Percentiles rank a stretch among this genome's conserved stretches.
These are phyloP conservation scores for Suhomyces emberorum DNA, from an alignment of 805 yeast species.

Conservation along the genomic window DNA sequence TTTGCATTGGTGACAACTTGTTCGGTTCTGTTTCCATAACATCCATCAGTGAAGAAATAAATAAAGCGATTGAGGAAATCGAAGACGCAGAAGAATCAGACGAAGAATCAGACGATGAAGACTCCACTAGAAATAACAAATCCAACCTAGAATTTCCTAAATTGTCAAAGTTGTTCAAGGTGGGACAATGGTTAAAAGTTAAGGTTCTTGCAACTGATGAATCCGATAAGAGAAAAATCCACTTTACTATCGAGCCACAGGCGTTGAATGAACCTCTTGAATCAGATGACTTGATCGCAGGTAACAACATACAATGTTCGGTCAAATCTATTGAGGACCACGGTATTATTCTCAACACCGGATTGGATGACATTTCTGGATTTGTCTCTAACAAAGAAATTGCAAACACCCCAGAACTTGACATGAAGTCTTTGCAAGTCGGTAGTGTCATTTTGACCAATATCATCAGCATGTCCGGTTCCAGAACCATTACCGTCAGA, in stretches of 20 bases:
- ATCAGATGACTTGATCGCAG: constrained; percentile 61
- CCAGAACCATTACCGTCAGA: constrained; percentile 59
- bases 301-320: constrained; percentile 69
- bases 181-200: constrained; percentile 89
- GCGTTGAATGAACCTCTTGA: constrained; percentile 59
- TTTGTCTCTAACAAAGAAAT: constrained; percentile 74
- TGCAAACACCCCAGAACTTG: constrained; percentile 30
- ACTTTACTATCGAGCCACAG: constrained; percentile 71
- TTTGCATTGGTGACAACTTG: constrained; percentile 78
- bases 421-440: constrained; percentile 34
- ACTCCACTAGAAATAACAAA: constrained; percentile 21
- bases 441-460: constrained; percentile 74
- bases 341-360: constrained; percentile 76
- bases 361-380: constrained; percentile 55
- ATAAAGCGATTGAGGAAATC: constrained; percentile 52
- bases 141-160: constrained; percentile 50
- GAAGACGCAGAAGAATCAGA: constrained; percentile 41
- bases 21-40: constrained; percentile 77
- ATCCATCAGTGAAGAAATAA: constrained; percentile 62
- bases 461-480: constrained; percentile 43
- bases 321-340: constrained; percentile 87
- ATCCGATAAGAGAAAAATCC: constrained; percentile 57
- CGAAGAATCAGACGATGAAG: constrained; percentile 38
- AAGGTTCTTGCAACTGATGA: constrained; percentile 54
- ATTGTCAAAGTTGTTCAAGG: constrained; percentile 48